A percentile compares a stretch with the other conserved stretches of the same genome.
Conservation (phyloP, 2,329 filamentous ascomycete genomes). For the Cladophialophora chaetospira region DNA sequence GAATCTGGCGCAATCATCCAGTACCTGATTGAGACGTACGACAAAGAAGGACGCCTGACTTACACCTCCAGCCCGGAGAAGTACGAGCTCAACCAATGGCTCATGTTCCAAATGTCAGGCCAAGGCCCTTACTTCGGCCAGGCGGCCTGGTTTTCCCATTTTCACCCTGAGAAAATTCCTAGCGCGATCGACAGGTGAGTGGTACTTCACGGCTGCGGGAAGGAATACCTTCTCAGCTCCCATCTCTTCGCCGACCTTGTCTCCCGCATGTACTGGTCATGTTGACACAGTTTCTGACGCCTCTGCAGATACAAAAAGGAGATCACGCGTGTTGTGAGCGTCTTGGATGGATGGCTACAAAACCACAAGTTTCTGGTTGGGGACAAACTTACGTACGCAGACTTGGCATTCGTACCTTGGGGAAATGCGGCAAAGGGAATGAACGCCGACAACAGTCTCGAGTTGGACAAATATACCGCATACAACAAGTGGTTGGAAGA, state of each 20-base stretch:
- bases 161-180: conserved; percentile 47
- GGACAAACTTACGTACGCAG: conserved; percentile 33
- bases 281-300: no score
- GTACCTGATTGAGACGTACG: conserved; percentile 50
- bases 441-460: background rate
- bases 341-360: conserved; percentile 46
- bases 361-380: conserved; percentile 41
- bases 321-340: conserved; percentile 46
- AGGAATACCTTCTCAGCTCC: no score
- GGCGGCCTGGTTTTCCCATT: conserved; percentile 45
- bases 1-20: conserved; percentile 51
- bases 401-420: conserved; percentile 1
- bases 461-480: background rate
- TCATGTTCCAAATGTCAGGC: conserved; percentile 49
- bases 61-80: conserved; percentile 41
- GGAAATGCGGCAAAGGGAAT: background rate
- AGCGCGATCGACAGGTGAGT: conserved; percentile 49
- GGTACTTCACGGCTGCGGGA: no score
- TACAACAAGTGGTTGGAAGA: conserved; percentile 1
- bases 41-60: conserved; percentile 43
- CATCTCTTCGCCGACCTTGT: no score
- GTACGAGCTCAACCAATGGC: conserved; percentile 47
- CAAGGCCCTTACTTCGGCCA: conserved; percentile 56
- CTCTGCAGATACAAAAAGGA: no score
- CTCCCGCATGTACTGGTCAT: no score